Base-by-base conservation (phyloP, 176 grass and related monocot species). In the Carex cristatella region DNA sequence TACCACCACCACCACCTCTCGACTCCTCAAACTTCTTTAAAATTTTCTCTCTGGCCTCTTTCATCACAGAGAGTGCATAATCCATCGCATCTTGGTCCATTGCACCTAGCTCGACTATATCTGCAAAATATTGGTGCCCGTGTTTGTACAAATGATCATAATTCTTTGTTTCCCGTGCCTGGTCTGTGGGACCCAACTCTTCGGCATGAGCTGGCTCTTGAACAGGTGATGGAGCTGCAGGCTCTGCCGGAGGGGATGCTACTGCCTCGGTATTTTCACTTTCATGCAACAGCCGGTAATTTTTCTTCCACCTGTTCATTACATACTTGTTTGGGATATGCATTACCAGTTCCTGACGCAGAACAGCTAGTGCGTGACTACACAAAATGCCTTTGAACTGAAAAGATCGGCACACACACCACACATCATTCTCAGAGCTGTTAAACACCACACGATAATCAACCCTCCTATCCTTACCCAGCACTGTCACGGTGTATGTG, bases 381-480 rank as follows among this genome's bases (percentile, higher is more conserved):
- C 97, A 99, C 83, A 99, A 86, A 76, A 99, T 94, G 57, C 97
- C 93, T 49, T 90, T 89, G 31, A 94, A 94, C 54, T 94, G 93
- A 84, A 99, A 97, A 33, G 94, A 97, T 66, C 89, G 87, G 79
- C 94, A 97, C 69, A 97, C 91, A 77, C 94, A 97, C 91, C 94
- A 94, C 57, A 94, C 90, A 59, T 97, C 94, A 78, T 97, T 92
- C 38, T 97, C 94, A 77, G 88, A 76, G 78, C 82, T 94, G 82
- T 97, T 90, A 70, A 94, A 97, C 44, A 97, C 89, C 57, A 97
- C 94, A 23, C 89, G 89, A 37, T 94, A 97, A 70, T 97, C 91
- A 4, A 97, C 88, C 82, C 91, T 97, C 86, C 91, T 94, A 42
- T 90, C 94, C 53, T 94, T 87, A 85, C 91, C 86, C 73, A 97